These are phyloP conservation scores for Cercospora berteroae DNA, from an alignment of 2,329 filamentous ascomycete genomes.

Conservation along the genomic window DNA sequence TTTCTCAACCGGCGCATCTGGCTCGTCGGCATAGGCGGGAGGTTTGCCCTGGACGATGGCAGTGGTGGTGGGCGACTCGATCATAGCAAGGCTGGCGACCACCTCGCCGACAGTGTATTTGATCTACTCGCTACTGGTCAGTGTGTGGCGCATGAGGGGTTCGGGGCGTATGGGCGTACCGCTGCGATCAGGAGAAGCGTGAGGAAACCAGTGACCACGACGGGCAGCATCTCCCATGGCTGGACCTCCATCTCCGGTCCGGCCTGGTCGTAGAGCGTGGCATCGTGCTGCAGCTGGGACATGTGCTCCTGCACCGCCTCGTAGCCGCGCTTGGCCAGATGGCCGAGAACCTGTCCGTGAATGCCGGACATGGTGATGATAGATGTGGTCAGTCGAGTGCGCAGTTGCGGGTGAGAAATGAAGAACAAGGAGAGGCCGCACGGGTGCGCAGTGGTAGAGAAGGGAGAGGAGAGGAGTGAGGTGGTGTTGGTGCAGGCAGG, in stretches of 20 bases:
- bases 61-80: conserved; percentile 59
- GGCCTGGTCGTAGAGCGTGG: conserved; percentile 32
- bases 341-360: conserved; percentile 33
- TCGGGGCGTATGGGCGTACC: conserved; percentile 34
- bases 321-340: conserved; percentile 37
- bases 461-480: not conserved
- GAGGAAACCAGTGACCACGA: conserved; percentile 39
- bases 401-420: not conserved
- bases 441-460: not conserved
- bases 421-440: not conserved
- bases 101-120: conserved; percentile 60
- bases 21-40: conserved; percentile 50
- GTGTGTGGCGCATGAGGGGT: conserved; percentile 7
- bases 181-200: conserved; percentile 45
- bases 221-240: conserved; percentile 31
- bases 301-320: conserved; percentile 33
- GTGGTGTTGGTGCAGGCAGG: not conserved
- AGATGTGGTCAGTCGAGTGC: not conserved
- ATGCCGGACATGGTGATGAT: conserved; percentile 27
- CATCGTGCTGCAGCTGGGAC: conserved; percentile 31
- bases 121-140: conserved; percentile 26
- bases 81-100: conserved; percentile 60
- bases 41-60: conserved; percentile 44
- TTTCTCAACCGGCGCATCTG: conserved; percentile 46
- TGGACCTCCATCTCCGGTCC: conserved; percentile 29